Conservation (phyloP, 805 yeast species). For the Crinitomyces ghanaensis region DNA sequence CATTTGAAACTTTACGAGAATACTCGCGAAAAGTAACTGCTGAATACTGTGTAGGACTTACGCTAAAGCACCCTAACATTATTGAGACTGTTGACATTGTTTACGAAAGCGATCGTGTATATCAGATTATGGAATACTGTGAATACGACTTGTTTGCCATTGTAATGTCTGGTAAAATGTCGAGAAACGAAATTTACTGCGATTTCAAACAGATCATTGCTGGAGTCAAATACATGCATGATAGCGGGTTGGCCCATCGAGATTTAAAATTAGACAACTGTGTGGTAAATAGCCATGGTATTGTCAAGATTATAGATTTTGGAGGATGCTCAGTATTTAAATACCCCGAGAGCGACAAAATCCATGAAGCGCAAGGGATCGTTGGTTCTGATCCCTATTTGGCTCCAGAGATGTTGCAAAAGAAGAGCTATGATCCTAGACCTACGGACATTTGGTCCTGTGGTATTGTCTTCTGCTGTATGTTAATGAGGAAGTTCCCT, state of each 20-base stretch:
- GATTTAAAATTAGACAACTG: constrained; percentile 89
- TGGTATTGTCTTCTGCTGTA: constrained; percentile 84
- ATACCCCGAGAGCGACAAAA: constrained; percentile 66
- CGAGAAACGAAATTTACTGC: constrained; percentile 66
- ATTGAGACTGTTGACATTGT: constrained; percentile 86
- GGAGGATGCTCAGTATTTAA: constrained; percentile 89
- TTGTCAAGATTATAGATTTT: constrained; percentile 83
- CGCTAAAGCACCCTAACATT: constrained; percentile 80
- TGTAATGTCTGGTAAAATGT: constrained; percentile 88
- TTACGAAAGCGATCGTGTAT: constrained; percentile 74
- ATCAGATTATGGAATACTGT: constrained; percentile 92
- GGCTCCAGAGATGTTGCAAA: constrained; percentile 86
- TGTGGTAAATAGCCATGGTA: constrained; percentile 71
- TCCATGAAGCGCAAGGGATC: constrained; percentile 70
- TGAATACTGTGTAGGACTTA: constrained; percentile 88
- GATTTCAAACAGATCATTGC: constrained; percentile 79
- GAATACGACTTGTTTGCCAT: constrained; percentile 88
- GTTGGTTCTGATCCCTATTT: constrained; percentile 84
- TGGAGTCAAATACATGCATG: constrained; percentile 73
- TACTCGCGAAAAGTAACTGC: constrained; percentile 88
- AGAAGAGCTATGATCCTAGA: constrained; percentile 75
- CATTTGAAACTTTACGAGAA: constrained; percentile 67
- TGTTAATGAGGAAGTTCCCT: constrained; percentile 84
- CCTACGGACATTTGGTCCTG: constrained; percentile 93
- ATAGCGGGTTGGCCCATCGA: constrained; percentile 79